Percentiles rank a stretch among this genome's conserved stretches.
These are phyloP conservation scores for Colletotrichum destructivum DNA, from an alignment of 2,329 filamentous ascomycete species.

Conservation along the genomic window DNA sequence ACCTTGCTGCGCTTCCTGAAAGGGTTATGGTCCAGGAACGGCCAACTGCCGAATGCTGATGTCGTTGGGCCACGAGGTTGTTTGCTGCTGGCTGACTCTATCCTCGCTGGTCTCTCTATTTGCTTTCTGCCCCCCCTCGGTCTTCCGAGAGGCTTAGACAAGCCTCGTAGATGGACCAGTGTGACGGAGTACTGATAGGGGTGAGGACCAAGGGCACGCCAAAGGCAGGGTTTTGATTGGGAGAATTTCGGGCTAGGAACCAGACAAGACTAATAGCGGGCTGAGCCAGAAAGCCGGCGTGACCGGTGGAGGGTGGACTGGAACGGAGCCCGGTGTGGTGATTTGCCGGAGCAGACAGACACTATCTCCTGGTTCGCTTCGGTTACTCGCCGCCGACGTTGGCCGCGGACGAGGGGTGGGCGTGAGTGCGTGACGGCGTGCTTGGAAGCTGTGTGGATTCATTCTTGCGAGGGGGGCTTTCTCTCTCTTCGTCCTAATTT, in stretches of 20 bases:
- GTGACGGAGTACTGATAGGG: neutral
- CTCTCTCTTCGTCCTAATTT: neutral
- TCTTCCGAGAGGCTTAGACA: neutral
- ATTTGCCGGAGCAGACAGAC: neutral
- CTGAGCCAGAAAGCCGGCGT: slow-evolving; percentile 30
- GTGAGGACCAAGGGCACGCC: neutral
- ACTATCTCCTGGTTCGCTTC: slow-evolving; percentile 23
- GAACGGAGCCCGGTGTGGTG: slow-evolving; percentile 3
- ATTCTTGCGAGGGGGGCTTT: neutral
- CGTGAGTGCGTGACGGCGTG: slow-evolving; percentile 3
- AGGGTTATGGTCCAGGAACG: slow-evolving; percentile 31
- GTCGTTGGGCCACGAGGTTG: slow-evolving; percentile 8
- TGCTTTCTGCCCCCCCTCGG: neutral
- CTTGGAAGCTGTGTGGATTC: neutral
- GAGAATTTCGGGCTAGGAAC: slow-evolving; percentile 37
- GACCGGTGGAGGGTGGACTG: slow-evolving; percentile 19
- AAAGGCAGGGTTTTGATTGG: neutral
- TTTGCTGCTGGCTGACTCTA: neutral
- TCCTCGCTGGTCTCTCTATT: no score
- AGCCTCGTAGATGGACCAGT: neutral
- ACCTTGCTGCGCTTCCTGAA: slow-evolving; percentile 15
- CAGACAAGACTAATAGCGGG: slow-evolving; percentile 11
- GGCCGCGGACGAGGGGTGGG: neutral
- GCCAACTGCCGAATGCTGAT: slow-evolving; percentile 30
- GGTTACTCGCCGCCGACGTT: slow-evolving; percentile 6